Evolutionary conservation across 257 asterid genomes (phyloP).

Genomic region (Solanum gandarillasii): DNA sequence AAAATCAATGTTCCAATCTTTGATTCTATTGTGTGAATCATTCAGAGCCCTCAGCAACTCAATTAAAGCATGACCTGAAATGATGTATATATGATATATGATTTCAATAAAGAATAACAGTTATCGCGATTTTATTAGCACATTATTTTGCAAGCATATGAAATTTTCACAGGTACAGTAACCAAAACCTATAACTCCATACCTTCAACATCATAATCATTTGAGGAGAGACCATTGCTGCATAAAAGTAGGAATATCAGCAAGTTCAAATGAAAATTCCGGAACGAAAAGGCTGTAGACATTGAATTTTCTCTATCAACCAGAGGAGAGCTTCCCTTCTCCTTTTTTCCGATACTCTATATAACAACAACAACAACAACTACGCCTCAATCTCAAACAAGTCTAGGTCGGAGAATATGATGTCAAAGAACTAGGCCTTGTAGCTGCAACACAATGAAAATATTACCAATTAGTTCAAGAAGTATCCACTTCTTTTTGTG

Average conservation of each 20-base stretch:
- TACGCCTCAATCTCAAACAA: neutral
- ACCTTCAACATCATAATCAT: constrained; percentile 65
- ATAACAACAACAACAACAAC: constrained; percentile 2
- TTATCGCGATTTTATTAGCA: neutral
- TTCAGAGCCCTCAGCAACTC: constrained; percentile 45
- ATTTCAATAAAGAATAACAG: neutral
- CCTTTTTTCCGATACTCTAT: constrained; percentile 1
- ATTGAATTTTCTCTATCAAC: constrained; percentile 10
- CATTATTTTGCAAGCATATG: neutral
- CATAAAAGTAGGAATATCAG: constrained; percentile 32
- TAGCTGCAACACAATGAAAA: neutral
- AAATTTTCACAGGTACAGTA: neutral
- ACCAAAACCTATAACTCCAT: neutral
- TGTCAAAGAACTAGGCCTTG: neutral
- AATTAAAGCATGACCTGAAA: constrained; percentile 63
- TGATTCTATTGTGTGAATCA: constrained; percentile 43
- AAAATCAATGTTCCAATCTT: constrained; percentile 48
- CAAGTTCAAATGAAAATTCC: constrained; percentile 11
- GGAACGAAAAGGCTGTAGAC: constrained; percentile 1
- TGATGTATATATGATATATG: neutral
- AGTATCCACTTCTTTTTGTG: neutral
- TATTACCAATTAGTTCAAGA: neutral
- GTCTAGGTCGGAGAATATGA: neutral
- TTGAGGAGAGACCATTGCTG: constrained; percentile 27
- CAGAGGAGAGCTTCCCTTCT: neutral